Evolutionary conservation across 2,329 filamentous ascomycete genomes (phyloP), one percentile per base, ranked within the genome.

Genomic region (Epichloe brachyelytri): DNA sequence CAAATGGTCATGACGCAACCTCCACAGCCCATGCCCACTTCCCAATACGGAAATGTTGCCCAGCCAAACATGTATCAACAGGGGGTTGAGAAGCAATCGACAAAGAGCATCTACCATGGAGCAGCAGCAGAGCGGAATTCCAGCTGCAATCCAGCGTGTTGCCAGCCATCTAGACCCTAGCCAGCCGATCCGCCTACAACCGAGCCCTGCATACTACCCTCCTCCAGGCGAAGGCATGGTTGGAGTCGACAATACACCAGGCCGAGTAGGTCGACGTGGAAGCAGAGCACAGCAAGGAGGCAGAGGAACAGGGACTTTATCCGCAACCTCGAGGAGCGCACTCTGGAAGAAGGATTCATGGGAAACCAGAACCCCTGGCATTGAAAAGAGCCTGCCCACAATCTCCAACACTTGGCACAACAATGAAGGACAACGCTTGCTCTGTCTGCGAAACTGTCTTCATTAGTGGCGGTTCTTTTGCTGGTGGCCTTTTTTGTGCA

Each of bases 91-190:
- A 57, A 83, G 83, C 44, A 85, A 85, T 43, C 81, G 93, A 50
- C 91, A 95, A 68, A 82, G 93, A 54, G 90, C 93, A 40, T 93
- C 90, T 43, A 98, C 93, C 3, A 94, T 97, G 85, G 93, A 97
- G 62, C 88, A 93, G 64, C 88, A 94, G 61, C 86, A 90, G 62
- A 90, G 86, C 56, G 91, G 91, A 2, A 95, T 98, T 53, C 93
- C 93, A 5, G 84, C 87, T 14, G 84, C 90, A 3, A 88, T 98
- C 53, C 93, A 98, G 68, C 79, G 93, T 59, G 93, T 98, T 20
- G 93, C 93, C 41, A 95, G 89, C 64, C 91, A 97, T 67, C 78
- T 98, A 43, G 93, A 98, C 63, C 93, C 93, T 2, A 97, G 82
- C 60, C 87, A 90, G 54, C 93, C 93, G 0, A 97, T 98, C 61